Conservation (phyloP, 192 early-diverging fungal genomes). For the Kickxella alabastrina region DNA sequence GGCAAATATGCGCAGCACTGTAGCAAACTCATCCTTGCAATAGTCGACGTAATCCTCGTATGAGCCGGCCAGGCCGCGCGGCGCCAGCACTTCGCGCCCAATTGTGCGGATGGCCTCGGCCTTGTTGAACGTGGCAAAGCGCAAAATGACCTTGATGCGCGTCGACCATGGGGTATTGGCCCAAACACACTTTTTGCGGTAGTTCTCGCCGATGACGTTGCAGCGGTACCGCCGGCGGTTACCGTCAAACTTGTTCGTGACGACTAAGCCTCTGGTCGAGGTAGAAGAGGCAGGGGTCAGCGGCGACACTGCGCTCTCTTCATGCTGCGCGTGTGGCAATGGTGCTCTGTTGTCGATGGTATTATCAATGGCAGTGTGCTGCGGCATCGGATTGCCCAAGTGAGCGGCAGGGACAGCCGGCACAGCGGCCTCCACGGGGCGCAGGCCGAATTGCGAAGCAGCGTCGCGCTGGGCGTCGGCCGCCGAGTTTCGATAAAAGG, state of each 20-base stretch:
- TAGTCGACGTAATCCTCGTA: slow-evolving; percentile 52
- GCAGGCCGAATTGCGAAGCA: slow-evolving; percentile 22
- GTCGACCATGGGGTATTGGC: slow-evolving; percentile 47
- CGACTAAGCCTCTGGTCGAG: neutral
- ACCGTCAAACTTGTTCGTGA: slow-evolving; percentile 38
- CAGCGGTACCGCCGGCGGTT: slow-evolving; percentile 42
- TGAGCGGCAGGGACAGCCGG: neutral
- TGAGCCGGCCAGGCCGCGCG: slow-evolving; percentile 49
- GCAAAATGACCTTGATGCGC: slow-evolving; percentile 44
- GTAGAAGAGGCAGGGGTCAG: neutral
- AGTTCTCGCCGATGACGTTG: slow-evolving; percentile 51
- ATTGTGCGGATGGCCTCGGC: slow-evolving; percentile 49
- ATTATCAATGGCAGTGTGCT: neutral
- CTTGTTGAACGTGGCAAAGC: slow-evolving; percentile 50
- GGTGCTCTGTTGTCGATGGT: too few relatives aligned
- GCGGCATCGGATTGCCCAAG: neutral
- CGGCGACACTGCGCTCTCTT: neutral
- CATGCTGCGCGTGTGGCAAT: too few relatives aligned
- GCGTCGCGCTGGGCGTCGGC: slow-evolving; percentile 12
- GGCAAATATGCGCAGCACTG: slow-evolving; percentile 53
- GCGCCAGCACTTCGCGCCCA: slow-evolving; percentile 45
- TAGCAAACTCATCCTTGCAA: slow-evolving; percentile 52
- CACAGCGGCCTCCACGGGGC: slow-evolving; percentile 4
- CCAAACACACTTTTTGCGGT: slow-evolving; percentile 51
- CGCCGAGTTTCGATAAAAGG: slow-evolving; percentile 22